These are phyloP conservation scores for Ogataea paraovalis DNA, from an alignment of 805 yeast genomes.

Conservation along the genomic window DNA sequence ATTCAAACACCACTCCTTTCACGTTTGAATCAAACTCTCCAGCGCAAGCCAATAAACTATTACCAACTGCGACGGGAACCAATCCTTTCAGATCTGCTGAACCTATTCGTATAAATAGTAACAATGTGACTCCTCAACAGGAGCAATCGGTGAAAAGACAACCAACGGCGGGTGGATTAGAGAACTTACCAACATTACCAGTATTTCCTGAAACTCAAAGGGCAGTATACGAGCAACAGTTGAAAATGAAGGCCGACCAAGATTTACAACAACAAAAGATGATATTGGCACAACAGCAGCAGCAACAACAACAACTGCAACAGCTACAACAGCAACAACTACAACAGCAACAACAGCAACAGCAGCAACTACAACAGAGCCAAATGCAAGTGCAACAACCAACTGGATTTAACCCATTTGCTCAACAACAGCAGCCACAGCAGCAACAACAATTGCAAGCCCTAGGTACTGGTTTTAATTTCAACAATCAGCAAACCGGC, in stretches of 20 bases:
- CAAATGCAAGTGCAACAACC: too few relatives aligned
- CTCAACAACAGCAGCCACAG: constrained; percentile 3
- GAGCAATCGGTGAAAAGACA: constrained; percentile 38
- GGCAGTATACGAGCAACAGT: constrained; percentile 18
- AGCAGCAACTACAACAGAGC: constrained; percentile 1
- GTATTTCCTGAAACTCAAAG: constrained; percentile 62
- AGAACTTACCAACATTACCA: constrained; percentile 58
- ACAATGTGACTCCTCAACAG: constrained; percentile 11
- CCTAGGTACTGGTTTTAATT: not conserved
- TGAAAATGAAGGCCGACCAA: constrained; percentile 15
- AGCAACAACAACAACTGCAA: not conserved
- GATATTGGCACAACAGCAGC: constrained; percentile 6
- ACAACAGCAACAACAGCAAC: constrained; percentile 5
- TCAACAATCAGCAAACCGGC: not conserved
- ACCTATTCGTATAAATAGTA: constrained; percentile 26
- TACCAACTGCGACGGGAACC: constrained; percentile 40
- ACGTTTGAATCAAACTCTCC: constrained; percentile 8
- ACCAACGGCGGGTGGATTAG: constrained; percentile 73
- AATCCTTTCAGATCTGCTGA: constrained; percentile 52
- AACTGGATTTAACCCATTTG: not conserved
- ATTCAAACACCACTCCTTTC: constrained; percentile 22
- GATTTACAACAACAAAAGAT: constrained; percentile 22
- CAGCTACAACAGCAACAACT: not conserved
- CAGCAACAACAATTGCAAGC: constrained; percentile 3
- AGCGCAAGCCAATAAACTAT: constrained; percentile 6